Evolutionary conservation across 2,329 filamentous ascomycete species (phyloP).

Genomic region (Aspergillaceae sp.): DNA sequence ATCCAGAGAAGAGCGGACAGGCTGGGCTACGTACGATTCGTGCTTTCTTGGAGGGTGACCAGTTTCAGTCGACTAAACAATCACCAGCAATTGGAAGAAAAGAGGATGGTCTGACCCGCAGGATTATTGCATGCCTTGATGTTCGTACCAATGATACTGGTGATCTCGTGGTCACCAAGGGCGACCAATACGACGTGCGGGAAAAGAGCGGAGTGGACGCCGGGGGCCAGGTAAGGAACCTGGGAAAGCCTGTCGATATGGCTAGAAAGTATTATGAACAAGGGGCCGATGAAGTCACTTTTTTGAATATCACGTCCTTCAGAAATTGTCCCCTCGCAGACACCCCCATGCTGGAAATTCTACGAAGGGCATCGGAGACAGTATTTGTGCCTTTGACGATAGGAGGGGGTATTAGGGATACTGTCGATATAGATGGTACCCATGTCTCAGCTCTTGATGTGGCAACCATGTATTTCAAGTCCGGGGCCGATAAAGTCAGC

Average conservation of each 20-base stretch:
- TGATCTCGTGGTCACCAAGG: constrained; percentile 94
- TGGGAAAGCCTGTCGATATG: constrained; percentile 95
- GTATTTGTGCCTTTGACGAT: constrained; percentile 96
- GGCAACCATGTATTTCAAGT: constrained; percentile 94
- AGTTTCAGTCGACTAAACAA: constrained; percentile 45
- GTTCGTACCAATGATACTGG: constrained; percentile 90
- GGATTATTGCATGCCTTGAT: constrained; percentile 92
- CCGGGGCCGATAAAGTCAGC: constrained; percentile 92
- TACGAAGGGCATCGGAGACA: constrained; percentile 74
- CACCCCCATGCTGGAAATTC: constrained; percentile 89
- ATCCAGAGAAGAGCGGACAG: constrained; percentile 92
- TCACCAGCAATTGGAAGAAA: constrained; percentile 12
- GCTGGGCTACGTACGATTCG: constrained; percentile 77
- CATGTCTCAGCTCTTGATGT: constrained; percentile 85
- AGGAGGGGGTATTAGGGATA: constrained; percentile 90
- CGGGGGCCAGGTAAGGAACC: constrained; percentile 65
- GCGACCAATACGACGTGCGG: constrained; percentile 96
- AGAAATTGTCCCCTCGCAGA: constrained; percentile 88
- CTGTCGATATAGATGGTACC: constrained; percentile 77
- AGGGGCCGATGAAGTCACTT: constrained; percentile 93
- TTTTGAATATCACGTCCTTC: constrained; percentile 97
- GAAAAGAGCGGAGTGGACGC: constrained; percentile 61
- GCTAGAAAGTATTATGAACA: constrained; percentile 90
- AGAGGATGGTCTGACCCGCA: constrained; percentile 69
- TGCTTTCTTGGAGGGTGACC: constrained; percentile 72